Evolutionary conservation across 768 basidiomycete genomes (phyloP).

Genomic region (Mycena floridula): DNA sequence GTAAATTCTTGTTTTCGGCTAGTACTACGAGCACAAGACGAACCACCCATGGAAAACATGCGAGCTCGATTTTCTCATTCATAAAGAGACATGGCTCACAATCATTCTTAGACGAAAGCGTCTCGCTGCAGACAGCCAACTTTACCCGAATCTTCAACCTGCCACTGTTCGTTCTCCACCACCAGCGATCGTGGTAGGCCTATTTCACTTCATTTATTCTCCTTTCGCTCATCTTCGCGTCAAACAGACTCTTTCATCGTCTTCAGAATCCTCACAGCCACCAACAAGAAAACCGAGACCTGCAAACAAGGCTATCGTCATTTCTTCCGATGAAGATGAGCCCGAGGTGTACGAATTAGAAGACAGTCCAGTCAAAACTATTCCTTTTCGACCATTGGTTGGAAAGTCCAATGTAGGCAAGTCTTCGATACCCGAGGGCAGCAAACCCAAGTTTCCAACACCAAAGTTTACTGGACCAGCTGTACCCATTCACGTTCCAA

Average conservation of each 20-base stretch:
- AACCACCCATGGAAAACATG: no score
- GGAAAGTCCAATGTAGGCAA: not conserved
- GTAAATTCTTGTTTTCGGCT: no score
- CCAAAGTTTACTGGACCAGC: not conserved
- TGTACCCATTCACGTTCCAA: not conserved
- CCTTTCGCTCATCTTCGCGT: not conserved
- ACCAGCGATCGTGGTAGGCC: not conserved
- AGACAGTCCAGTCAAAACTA: not conserved
- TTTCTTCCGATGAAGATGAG: slow-evolving; percentile 5
- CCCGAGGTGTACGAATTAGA: not conserved
- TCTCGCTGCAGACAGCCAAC: not conserved
- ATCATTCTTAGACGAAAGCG: no score
- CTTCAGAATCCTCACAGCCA: not conserved
- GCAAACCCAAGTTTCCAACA: not conserved
- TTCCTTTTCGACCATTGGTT: not conserved
- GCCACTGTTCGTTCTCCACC: no score
- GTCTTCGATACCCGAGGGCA: not conserved
- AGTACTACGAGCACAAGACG: no score
- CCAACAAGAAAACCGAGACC: not conserved
- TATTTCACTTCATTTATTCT: not conserved
- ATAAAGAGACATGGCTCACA: no score
- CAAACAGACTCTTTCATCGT: not conserved
- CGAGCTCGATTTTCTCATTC: no score
- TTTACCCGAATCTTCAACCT: not conserved
- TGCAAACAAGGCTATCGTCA: slow-evolving; percentile 1